These are phyloP conservation scores for Phoma sp. DNA, from an alignment of 2,329 filamentous ascomycete species.

Conservation along the genomic window DNA sequence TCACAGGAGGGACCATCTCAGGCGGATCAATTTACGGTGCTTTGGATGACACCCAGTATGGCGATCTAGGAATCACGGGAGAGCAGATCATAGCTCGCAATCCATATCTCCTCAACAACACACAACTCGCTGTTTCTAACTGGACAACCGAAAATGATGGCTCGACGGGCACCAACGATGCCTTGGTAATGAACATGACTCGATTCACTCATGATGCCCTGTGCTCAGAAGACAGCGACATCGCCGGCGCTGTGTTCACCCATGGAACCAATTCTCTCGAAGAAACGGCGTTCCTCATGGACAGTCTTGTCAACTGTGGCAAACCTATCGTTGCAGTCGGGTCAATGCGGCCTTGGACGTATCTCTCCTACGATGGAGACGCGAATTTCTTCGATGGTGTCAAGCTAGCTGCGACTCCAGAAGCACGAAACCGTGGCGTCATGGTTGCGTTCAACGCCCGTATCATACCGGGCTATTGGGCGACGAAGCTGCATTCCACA, in stretches of 20 bases:
- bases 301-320: conserved; percentile 34
- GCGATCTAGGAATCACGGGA: conserved; percentile 30
- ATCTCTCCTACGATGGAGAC: conserved; percentile 35
- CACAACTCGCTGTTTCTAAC: conserved; percentile 38
- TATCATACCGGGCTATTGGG: conserved; percentile 37
- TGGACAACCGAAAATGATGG: conserved; percentile 27
- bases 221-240: conserved; percentile 37
- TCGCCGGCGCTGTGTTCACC: conserved; percentile 36
- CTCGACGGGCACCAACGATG: conserved; percentile 38
- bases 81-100: conserved; percentile 38
- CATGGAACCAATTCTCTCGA: conserved; percentile 41
- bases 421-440: conserved; percentile 28
- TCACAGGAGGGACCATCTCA: conserved; percentile 37
- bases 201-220: conserved; percentile 26
- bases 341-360: conserved; percentile 35
- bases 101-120: conserved; percentile 36
- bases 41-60: conserved; percentile 39
- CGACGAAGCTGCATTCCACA: conserved; percentile 29
- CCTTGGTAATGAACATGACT: conserved; percentile 42
- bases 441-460: conserved; percentile 40
- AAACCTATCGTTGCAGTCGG: conserved; percentile 37
- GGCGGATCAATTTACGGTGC: conserved; percentile 36
- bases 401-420: conserved; percentile 30
- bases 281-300: conserved; percentile 38
- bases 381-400: conserved; percentile 40